phyloP scores from a whole-genome alignment of 768 basidiomycete species.

The Suillus americanus region DNA sequence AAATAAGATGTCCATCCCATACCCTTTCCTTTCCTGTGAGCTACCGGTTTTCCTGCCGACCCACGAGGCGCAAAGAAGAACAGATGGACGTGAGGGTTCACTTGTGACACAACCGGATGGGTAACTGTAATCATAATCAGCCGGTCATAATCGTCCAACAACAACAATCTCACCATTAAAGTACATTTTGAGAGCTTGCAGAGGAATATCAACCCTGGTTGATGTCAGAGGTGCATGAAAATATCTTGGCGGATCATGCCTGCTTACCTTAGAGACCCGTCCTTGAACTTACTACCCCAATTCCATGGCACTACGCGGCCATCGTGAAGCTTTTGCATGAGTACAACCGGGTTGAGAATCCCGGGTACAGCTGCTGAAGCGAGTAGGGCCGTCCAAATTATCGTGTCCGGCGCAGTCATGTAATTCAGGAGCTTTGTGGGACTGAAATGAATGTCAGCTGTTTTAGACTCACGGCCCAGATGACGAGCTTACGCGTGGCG shows the following conservation, averaged over 20 bases:
- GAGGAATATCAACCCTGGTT: slow-evolving; percentile 87
- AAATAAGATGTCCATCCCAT: background rate
- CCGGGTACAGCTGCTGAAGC: slow-evolving; percentile 96
- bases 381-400: slow-evolving; percentile 78
- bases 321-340: slow-evolving; percentile 88
- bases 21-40: slow-evolving; percentile 93
- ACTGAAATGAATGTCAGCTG: slow-evolving; percentile 37
- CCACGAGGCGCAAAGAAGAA: slow-evolving; percentile 94
- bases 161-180: slow-evolving; percentile 62
- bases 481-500: slow-evolving; percentile 67
- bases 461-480: background rate
- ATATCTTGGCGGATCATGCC: background rate
- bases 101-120: slow-evolving; percentile 92
- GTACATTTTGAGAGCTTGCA: slow-evolving; percentile 84
- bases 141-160: slow-evolving; percentile 4
- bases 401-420: slow-evolving; percentile 90
- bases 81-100: slow-evolving; percentile 87
- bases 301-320: slow-evolving; percentile 88
- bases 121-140: slow-evolving; percentile 54
- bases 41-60: slow-evolving; percentile 89
- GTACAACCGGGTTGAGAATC: slow-evolving; percentile 90
- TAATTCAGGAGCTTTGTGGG: slow-evolving; percentile 97
- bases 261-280: slow-evolving; percentile 79
- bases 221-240: slow-evolving; percentile 12
- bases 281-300: slow-evolving; percentile 93